Percentiles rank a stretch among this genome's conserved stretches.
Evolutionary conservation across 2,329 filamentous ascomycete species (phyloP).

Genomic region (Orbilia quercus): DNA sequence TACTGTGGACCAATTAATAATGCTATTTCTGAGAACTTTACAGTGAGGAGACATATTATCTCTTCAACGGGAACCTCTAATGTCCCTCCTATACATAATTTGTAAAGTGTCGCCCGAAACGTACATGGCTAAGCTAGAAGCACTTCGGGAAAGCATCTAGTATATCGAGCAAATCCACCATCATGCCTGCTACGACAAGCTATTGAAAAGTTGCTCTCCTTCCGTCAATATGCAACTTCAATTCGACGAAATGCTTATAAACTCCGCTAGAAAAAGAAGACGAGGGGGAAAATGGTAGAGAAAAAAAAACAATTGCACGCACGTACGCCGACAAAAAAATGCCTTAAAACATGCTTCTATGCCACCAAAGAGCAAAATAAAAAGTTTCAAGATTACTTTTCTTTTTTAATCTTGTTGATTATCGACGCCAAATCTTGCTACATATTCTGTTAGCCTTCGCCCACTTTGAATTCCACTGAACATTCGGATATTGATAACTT

Average conservation of each 20-base stretch:
- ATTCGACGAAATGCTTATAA: conserved; percentile 25
- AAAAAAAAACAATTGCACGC: background rate
- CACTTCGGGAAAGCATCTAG: too few species aligned
- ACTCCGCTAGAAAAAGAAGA: conserved; percentile 12
- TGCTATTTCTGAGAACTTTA: too few species aligned
- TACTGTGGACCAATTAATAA: too few species aligned
- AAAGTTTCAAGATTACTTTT: conserved; percentile 24
- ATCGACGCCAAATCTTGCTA: conserved; percentile 52
- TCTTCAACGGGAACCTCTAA: background rate
- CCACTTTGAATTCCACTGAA: background rate
- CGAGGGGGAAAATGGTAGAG: too few species aligned
- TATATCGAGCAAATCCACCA: background rate
- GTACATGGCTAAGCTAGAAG: background rate
- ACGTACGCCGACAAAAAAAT: conserved; percentile 15
- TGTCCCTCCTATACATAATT: background rate
- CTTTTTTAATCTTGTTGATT: conserved; percentile 50
- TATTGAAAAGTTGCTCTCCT: background rate
- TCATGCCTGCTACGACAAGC: too few species aligned
- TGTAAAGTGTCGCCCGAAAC: background rate
- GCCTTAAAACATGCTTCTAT: background rate
- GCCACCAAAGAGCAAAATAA: background rate
- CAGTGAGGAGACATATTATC: too few species aligned
- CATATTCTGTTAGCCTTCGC: conserved; percentile 13
- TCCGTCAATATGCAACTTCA: conserved; percentile 1
- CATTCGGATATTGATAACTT: conserved; percentile 33